Evolutionary conservation across 108 stramenopile species (phyloP), one percentile per base, ranked within the genome.

Genomic region (Parmales sp.): DNA sequence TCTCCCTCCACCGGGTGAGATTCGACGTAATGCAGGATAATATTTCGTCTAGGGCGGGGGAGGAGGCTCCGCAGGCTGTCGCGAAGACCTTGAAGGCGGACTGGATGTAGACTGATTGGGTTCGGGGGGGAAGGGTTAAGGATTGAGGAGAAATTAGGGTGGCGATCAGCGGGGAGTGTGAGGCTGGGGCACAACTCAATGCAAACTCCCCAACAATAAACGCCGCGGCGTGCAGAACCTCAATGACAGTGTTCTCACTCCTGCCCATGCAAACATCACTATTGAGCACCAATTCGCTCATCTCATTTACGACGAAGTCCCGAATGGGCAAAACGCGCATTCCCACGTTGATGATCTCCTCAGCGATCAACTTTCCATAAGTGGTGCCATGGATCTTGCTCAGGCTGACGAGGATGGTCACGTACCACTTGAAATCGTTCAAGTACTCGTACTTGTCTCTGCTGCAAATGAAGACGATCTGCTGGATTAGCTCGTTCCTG

Each of bases 201-300:
- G 74, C 74, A 38, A 76, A 99, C 78, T 97, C 98, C 16, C 96
- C 95, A 0, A 90, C 88, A 76, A 97, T 91, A 91, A 92, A 97
- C 36, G 95, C 95, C 38, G 95, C 84, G 1, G 92, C 91, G 6
- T 80, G 82, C n/a, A 94, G 70, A 31, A 94, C 82, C 66, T 93
- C 84, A 72, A 9, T 77, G 66, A 65, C 76, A 72, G 67, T 76
- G 73, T 68, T 80, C 69, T 20, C 68, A n/a, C 18, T 63, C 39
- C 34, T 73, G 46, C 44, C 44, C 38, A 38, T 22, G 22, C 77
- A 63, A 45, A 69, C 23, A 19, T 66, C 76, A 22, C 70, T 5
- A 9, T 45, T 16, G 34, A 72, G 71, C 48, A 84, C 51, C 25
- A 94, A 74, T 29, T 84, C 85, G 50, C 90, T 73, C 70, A 87